Evolutionary conservation across 2,329 filamentous ascomycete genomes (phyloP).

Genomic region (Xylaria hypoxylon): DNA sequence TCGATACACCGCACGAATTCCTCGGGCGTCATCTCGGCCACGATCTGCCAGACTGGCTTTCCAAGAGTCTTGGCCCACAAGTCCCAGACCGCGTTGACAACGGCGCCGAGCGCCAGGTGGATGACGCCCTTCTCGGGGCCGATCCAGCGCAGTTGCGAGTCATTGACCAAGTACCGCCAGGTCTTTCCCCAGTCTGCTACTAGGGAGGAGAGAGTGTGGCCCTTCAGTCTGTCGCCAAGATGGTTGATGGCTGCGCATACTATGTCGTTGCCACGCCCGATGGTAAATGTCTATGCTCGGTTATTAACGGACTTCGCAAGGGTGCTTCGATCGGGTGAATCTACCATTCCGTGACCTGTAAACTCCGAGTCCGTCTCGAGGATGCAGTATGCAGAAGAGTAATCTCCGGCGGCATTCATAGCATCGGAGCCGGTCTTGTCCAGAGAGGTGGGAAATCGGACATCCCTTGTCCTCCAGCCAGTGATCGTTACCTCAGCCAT

Average conservation of each 20-base stretch:
- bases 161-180: conserved; percentile 91
- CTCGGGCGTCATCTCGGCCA: conserved; percentile 89
- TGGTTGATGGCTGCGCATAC: conserved; percentile 87
- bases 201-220: conserved; percentile 80
- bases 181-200: conserved; percentile 86
- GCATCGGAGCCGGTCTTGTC: conserved; percentile 97
- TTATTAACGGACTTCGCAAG: conserved; percentile 7
- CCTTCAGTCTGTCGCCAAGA: conserved; percentile 79
- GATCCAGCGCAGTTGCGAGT: conserved; percentile 93
- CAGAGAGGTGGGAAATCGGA: conserved; percentile 89
- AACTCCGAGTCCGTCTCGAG: conserved; percentile 80
- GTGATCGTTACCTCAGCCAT: conserved; percentile 76
- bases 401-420: conserved; percentile 95
- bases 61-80: conserved; percentile 89
- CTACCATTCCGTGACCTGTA: conserved; percentile 82
- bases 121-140: conserved; percentile 95
- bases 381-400: conserved; percentile 95
- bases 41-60: conserved; percentile 91
- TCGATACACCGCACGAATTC: conserved; percentile 90
- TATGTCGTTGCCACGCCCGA: conserved; percentile 90
- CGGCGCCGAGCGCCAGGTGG: conserved; percentile 87
- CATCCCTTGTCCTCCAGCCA: conserved; percentile 77
- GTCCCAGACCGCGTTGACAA: conserved; percentile 94
- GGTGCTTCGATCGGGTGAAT: conserved; percentile 7
- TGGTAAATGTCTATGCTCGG: conserved; percentile 74